Conservation (phyloP, 352 stramenopile genomes). For the Globisporangium uncinulatum region DNA sequence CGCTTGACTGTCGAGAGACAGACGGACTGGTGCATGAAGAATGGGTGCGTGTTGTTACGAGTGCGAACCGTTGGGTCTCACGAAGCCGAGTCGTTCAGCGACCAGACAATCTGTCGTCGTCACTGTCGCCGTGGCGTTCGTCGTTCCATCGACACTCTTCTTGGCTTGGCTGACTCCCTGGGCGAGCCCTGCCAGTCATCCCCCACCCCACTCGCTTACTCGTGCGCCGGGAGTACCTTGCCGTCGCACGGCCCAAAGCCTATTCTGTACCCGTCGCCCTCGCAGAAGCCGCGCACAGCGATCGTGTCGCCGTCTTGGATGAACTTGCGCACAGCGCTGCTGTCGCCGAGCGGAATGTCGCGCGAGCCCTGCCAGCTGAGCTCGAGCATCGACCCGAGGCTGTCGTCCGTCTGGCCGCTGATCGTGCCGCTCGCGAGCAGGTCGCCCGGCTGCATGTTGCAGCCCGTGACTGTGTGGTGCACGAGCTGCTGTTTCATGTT, state of each 20-base stretch:
- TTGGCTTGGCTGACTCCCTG: background rate
- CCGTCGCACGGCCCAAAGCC: constrained; percentile 93
- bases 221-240: constrained; percentile 84
- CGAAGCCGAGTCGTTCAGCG: no score
- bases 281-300: constrained; percentile 89
- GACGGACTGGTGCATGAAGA: no score
- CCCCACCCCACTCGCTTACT: constrained; percentile 37
- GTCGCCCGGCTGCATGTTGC: constrained; percentile 94
- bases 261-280: constrained; percentile 89
- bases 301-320: constrained; percentile 94
- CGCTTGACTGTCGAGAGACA: no score
- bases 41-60: no score
- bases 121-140: no score
- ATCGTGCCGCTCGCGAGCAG: constrained; percentile 94
- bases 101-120: no score
- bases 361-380: constrained; percentile 93
- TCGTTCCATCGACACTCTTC: no score
- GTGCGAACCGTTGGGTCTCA: no score
- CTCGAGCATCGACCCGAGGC: constrained; percentile 95
- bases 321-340: constrained; percentile 88
- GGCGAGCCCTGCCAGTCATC: no score
- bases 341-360: constrained; percentile 68
- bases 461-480: constrained; percentile 97
- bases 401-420: constrained; percentile 83
- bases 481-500: constrained; percentile 96